Conservation (phyloP, 2,329 filamentous ascomycete genomes). For the Leptosphaerulina australis region DNA sequence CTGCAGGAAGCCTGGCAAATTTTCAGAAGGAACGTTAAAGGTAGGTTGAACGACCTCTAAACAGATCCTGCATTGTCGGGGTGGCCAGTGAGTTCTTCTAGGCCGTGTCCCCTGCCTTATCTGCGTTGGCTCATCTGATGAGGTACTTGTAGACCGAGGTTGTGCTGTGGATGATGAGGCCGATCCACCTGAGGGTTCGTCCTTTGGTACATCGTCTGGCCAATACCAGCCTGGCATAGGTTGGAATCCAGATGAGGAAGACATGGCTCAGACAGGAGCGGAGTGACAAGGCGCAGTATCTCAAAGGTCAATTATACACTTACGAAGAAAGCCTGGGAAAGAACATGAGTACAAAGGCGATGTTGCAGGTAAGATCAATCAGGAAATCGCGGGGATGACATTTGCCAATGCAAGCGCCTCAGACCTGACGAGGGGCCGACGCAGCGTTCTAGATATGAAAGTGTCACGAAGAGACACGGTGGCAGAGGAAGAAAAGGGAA, state of each 20-base stretch:
- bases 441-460: constrained; percentile 24
- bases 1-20: constrained; percentile 63
- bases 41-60: constrained; percentile 72
- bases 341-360: constrained; percentile 30
- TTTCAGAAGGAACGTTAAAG: constrained; percentile 61
- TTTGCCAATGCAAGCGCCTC: constrained; percentile 28
- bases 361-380: constrained; percentile 26
- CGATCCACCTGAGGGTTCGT: constrained; percentile 20
- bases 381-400: constrained; percentile 29
- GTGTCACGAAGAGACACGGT: constrained; percentile 38
- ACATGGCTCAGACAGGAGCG: constrained; percentile 40
- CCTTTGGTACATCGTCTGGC: constrained; percentile 53
- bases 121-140: constrained; percentile 23
- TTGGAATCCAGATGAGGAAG: constrained; percentile 50
- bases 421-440: constrained; percentile 26
- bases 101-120: constrained; percentile 25
- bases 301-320: constrained; percentile 30
- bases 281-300: background rate
- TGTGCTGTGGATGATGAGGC: constrained; percentile 24
- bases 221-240: constrained; percentile 54
- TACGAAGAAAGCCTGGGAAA: constrained; percentile 23
- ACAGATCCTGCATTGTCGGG: constrained; percentile 87
- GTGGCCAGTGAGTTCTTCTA: constrained; percentile 62
- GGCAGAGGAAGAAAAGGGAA: constrained; percentile 28
- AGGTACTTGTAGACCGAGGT: constrained; percentile 23